Evolutionary conservation across 2,329 filamentous ascomycete species (phyloP), one percentile per base, ranked within the genome.

Genomic region (Pestalotiopsis sp.): DNA sequence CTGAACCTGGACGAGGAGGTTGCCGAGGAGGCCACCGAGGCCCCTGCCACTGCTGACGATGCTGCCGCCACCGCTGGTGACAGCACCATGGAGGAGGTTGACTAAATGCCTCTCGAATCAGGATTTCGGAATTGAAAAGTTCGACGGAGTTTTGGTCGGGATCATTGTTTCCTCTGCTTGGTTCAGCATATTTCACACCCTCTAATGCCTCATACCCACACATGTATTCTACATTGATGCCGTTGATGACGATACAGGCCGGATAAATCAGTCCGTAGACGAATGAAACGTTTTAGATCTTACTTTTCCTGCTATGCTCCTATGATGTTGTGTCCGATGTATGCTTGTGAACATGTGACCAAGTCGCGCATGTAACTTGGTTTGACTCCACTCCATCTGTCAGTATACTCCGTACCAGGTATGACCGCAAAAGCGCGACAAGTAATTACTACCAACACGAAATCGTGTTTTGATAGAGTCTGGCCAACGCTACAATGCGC

Each of bases 81-180:
- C 90, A 97, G 92, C 86, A 92, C 95, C 83, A 99, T 99, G 96
- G 96, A 99, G 91, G 96, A 99, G 91, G 96, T 99, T 82, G 96
- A 99, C 90, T 99, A 97, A 87, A 78, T 73, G 69, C 60, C 65
- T 59, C 73, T 69, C 65, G 71, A 73, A 67, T 57, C 66, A 70
- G 73, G 75, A 72, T 76, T 75, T 69, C 73, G 77, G 78, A 77
- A 77, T 72, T 74, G 71, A 81, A 83, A 83, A 83, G 78, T 78
- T 78, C 73, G 76, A 78, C 74, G 77, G 80, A 77, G 76, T 77
- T 77, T 81, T 80, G 79, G 80, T 78, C 81, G 79, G 76, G 72
- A 67, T 75, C 78, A 73, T 74, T 75, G 69, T 79, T 75, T 74
- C 76, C 75, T 77, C 77, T 73, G 73, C 71, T 70, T 69, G 72